Evolutionary conservation across 306 rosid species (phyloP).

Genomic region (Begonia peltatifolia): DNA sequence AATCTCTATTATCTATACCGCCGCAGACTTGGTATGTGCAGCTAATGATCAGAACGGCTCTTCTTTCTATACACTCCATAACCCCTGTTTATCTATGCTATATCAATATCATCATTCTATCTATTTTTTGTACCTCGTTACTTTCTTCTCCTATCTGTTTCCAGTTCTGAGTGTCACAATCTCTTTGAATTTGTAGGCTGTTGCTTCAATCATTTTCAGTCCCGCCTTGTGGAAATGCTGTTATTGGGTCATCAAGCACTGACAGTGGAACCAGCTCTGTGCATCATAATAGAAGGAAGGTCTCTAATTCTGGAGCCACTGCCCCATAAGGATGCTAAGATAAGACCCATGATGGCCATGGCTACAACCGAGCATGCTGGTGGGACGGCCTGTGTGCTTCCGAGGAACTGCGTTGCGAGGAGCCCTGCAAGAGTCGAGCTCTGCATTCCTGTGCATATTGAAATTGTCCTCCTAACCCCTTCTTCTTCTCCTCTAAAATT

Average conservation of each 20-base stretch:
- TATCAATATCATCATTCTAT: too few relatives aligned
- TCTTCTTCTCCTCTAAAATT: conserved; percentile 25
- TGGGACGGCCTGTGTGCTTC: conserved; percentile 87
- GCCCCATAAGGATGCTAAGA: conserved; percentile 94
- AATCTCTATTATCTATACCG: too few relatives aligned
- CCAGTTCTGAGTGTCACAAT: too few relatives aligned
- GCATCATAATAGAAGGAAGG: conserved; percentile 26
- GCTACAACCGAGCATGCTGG: conserved; percentile 90
- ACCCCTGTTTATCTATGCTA: too few relatives aligned
- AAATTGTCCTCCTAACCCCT: conserved; percentile 57
- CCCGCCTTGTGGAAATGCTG: not conserved
- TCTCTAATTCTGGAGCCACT: conserved; percentile 52
- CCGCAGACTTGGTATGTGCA: too few relatives aligned
- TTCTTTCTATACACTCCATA: too few relatives aligned
- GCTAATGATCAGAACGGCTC: too few relatives aligned
- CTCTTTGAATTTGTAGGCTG: too few relatives aligned
- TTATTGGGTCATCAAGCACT: conserved; percentile 2
- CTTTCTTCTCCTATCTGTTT: too few relatives aligned
- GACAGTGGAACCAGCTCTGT: conserved; percentile 26
- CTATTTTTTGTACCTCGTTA: too few relatives aligned
- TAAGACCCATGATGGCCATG: conserved; percentile 95
- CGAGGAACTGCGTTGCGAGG: conserved; percentile 91
- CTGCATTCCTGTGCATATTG: conserved; percentile 97
- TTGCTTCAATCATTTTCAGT: too few relatives aligned
- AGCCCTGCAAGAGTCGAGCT: conserved; percentile 97